Percentiles rank a stretch among this genome's conserved stretches.
These are phyloP conservation scores for Globisporangium cystogenes DNA, from an alignment of 352 stramenopile genomes.

Conservation along the genomic window DNA sequence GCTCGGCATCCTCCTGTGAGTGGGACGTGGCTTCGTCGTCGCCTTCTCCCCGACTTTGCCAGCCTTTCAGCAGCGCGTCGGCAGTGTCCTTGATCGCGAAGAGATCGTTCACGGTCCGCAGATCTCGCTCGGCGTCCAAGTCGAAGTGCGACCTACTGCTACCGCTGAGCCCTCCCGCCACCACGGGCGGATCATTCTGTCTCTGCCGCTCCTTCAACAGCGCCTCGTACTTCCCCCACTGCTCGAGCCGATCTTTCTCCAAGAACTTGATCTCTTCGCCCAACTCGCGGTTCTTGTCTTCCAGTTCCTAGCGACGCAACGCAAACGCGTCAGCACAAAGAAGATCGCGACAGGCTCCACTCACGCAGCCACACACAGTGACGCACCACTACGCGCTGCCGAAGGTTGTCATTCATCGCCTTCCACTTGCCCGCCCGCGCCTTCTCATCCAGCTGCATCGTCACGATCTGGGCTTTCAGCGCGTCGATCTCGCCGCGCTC, in stretches of 20 bases:
- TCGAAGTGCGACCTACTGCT: slow-evolving; percentile 7
- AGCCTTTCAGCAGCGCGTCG: slow-evolving; percentile 30
- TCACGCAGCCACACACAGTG: neutral
- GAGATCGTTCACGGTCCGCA: slow-evolving; percentile 31
- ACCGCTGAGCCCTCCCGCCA: neutral
- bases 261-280: slow-evolving; percentile 75
- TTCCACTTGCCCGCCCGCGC: slow-evolving; percentile 54
- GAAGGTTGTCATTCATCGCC: slow-evolving; percentile 52
- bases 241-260: slow-evolving; percentile 63
- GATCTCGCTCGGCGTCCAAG: slow-evolving; percentile 7
- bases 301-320: slow-evolving; percentile 48
- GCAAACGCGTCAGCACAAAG: neutral
- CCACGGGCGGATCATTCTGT: neutral
- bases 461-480: slow-evolving; percentile 80
- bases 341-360: neutral
- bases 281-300: slow-evolving; percentile 68
- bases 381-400: slow-evolving; percentile 57
- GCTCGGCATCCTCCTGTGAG: no score
- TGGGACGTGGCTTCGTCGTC: neutral
- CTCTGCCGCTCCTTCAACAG: slow-evolving; percentile 40
- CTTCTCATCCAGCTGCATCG: slow-evolving; percentile 72
- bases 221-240: slow-evolving; percentile 68
- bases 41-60: slow-evolving; percentile 9
- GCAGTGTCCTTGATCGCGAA: slow-evolving; percentile 35
- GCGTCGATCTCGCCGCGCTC: slow-evolving; percentile 62